These are phyloP conservation scores for Kappamyces sp. DNA, from an alignment of 192 early-diverging fungal genomes.

Conservation along the genomic window DNA sequence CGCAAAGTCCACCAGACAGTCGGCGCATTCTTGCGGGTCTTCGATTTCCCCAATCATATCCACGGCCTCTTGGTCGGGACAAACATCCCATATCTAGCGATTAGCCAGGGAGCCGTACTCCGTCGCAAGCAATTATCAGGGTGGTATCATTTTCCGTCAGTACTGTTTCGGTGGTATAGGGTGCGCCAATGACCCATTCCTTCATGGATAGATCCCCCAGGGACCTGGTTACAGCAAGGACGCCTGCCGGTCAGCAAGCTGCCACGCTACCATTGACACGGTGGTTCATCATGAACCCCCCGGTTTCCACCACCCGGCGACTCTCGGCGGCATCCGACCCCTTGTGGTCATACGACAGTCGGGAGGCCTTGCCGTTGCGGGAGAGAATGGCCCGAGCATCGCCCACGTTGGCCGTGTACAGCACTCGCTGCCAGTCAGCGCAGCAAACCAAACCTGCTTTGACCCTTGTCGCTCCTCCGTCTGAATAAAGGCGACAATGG, in stretches of 20 bases:
- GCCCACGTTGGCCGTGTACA: slow-evolving; percentile 95
- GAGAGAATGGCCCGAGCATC: slow-evolving; percentile 89
- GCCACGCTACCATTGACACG: slow-evolving; percentile 78
- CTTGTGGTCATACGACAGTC: slow-evolving; percentile 98
- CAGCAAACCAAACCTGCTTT: neutral
- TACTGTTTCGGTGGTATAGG: slow-evolving; percentile 90
- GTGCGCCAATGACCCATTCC: slow-evolving; percentile 90
- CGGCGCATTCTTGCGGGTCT: slow-evolving; percentile 74
- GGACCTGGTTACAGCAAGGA: slow-evolving; percentile 92
- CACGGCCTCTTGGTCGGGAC: slow-evolving; percentile 87
- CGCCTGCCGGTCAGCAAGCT: slow-evolving; percentile 44
- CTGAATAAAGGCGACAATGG: slow-evolving; percentile 70
- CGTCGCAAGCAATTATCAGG: slow-evolving; percentile 95
- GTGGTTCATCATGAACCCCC: slow-evolving; percentile 96
- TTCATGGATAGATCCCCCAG: slow-evolving; percentile 96
- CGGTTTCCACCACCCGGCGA: slow-evolving; percentile 84
- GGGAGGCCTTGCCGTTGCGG: slow-evolving; percentile 70
- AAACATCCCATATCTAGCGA: slow-evolving; percentile 90
- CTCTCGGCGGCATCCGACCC: slow-evolving; percentile 85
- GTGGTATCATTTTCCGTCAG: slow-evolving; percentile 66
- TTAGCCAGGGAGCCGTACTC: slow-evolving; percentile 50
- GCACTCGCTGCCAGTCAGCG: slow-evolving; percentile 48
- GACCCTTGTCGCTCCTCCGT: slow-evolving; percentile 35
- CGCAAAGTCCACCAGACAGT: slow-evolving; percentile 75
- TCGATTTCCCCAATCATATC: slow-evolving; percentile 71